A percentile compares a stretch with the other conserved stretches of the same genome.
Conservation (phyloP, 2,329 filamentous ascomycete species). For the Colletotrichum filicis region DNA sequence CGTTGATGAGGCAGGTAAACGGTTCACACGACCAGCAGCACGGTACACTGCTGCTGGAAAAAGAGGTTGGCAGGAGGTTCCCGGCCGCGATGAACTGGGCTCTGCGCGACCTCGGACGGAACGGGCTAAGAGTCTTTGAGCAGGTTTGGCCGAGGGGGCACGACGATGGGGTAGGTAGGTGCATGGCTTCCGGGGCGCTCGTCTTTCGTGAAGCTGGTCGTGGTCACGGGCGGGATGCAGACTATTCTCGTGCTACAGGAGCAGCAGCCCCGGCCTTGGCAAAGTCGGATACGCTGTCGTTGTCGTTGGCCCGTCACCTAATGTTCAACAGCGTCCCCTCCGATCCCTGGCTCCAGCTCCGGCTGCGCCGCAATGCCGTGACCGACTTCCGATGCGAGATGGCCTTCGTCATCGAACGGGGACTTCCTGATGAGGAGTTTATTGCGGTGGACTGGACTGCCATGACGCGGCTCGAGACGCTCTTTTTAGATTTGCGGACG, state of each 20-base stretch:
- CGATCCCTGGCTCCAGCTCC: constrained; percentile 11
- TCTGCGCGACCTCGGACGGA: constrained; percentile 2
- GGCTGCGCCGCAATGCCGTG: constrained; percentile 7
- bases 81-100: constrained; percentile 5
- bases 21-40: neutral
- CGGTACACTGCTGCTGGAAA: neutral
- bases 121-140: neutral
- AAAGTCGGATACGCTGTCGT: too few species aligned
- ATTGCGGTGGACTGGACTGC: constrained; percentile 10
- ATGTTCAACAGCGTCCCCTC: constrained; percentile 21
- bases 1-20: neutral
- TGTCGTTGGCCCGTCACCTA: constrained; percentile 3
- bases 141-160: constrained; percentile 1
- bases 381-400: neutral
- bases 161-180: constrained; percentile 17
- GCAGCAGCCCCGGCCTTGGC: neutral
- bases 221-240: neutral
- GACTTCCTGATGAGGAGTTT: neutral
- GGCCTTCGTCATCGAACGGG: constrained; percentile 16
- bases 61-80: neutral
- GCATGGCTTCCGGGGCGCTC: constrained; percentile 17
- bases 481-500: constrained; percentile 28
- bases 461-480: constrained; percentile 24
- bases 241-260: neutral
- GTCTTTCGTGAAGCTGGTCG: neutral